Percentiles rank a stretch among this genome's conserved stretches.
Conservation (phyloP, 163 green algal genomes). For the Scenedesmus sp. region DNA sequence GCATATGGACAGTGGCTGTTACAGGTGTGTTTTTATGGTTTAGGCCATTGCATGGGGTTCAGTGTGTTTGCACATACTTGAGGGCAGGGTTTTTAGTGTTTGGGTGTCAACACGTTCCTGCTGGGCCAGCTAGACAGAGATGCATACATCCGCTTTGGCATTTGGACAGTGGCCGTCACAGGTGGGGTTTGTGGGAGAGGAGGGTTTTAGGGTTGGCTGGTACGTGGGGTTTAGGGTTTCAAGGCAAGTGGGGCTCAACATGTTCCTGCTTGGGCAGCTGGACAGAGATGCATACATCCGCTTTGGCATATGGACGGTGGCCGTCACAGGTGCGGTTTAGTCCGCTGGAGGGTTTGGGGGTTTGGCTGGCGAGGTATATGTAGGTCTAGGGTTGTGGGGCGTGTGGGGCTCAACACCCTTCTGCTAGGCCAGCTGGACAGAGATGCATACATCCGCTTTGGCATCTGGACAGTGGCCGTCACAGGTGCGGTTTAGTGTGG, state of each 20-base stretch:
- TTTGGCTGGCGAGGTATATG: too few species aligned
- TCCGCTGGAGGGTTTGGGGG: too few species aligned
- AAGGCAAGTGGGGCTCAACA: neutral
- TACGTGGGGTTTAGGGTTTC: neutral
- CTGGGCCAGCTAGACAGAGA: conserved; percentile 38
- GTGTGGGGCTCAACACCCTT: conserved; percentile 55
- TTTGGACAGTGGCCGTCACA: neutral
- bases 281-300: conserved; percentile 24
- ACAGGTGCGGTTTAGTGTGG: neutral
- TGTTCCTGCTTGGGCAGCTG: neutral
- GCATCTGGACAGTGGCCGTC: neutral
- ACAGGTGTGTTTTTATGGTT: conserved; percentile 1
- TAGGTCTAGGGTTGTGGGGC: too few species aligned
- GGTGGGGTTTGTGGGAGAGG: neutral
- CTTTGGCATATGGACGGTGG: conserved; percentile 35
- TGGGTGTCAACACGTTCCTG: conserved; percentile 59
- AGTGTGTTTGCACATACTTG: too few species aligned
- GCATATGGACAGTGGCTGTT: conserved; percentile 25
- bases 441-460: conserved; percentile 8
- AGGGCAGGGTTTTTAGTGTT: too few species aligned
- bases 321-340: conserved; percentile 15
- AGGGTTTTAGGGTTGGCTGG: too few species aligned
- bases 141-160: conserved; percentile 9
- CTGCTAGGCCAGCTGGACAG: conserved; percentile 50
- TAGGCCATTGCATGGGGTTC: too few species aligned